Evolutionary conservation across 192 early-diverging fungal species (phyloP), one percentile per base, ranked within the genome.

Genomic region (Coemansia reversa): DNA sequence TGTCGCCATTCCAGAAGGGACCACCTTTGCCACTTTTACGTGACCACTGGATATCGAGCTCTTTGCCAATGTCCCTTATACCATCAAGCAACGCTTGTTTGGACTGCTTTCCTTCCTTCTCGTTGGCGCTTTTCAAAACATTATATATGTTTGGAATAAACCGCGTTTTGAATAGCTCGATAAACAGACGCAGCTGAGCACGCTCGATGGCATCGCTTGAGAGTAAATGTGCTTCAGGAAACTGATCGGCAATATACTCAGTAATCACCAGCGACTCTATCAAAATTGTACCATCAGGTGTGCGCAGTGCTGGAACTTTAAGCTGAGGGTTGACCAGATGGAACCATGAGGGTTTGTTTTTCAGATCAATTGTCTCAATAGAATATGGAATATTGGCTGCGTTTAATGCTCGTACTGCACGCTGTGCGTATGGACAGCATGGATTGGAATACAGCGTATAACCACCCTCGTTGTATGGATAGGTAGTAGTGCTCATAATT

Each of bases 391-490:
- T 72, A 8, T 81, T 75, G 60, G 81, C 73, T 51, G 87, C 86
- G 25, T 79, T 76, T 19, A 90, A 67, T 2, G 89, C 86, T 33
- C 91, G 84, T 32, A 82, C 69, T 0, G 86, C 83, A 32, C 90
- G 87, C 33, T 87, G 88, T 16, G 90, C 88, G 47, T 80, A 92
- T n/a, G 90, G 90, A 64, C 89, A 91, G 24, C 69, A n/a, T 8
- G 42, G 22, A 25, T 67, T 54, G 52, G 81, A 85, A 81, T 90
- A 90, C 48, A 90, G 80, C 6, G 79, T 84, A 53, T 73, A 79
- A 14, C 56, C 56, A 64, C 51, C 35, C 24, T 79, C 67, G 25
- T 59, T 64, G 52, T 66, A 73, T 9, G 76, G 76, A 55, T 65
- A 69, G 12, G 45, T 42, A 42, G 45, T 28, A 39, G 51, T 39